A percentile compares a stretch with the other conserved stretches of the same genome.
These are phyloP conservation scores for Orobanche coerulescens DNA, from an alignment of 257 asterid genomes.

Conservation along the genomic window DNA sequence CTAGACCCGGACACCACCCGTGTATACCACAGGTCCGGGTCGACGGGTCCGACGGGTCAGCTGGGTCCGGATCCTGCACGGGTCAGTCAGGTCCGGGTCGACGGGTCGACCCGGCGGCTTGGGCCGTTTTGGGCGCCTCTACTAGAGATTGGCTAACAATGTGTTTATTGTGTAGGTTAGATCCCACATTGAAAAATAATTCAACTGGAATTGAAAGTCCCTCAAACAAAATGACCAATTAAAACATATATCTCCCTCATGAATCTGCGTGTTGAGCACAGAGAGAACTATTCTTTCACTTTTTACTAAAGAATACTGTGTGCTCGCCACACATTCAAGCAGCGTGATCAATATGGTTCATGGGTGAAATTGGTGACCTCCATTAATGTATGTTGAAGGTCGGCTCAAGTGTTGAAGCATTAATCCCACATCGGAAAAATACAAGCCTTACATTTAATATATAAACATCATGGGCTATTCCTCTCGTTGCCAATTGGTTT, in stretches of 20 bases:
- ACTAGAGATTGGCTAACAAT: no score
- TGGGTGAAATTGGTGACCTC: no score
- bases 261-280: neutral
- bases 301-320: conserved; percentile 11
- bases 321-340: neutral
- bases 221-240: neutral
- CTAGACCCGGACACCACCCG: no score
- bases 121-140: neutral
- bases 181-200: neutral
- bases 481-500: neutral
- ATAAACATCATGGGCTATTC: neutral
- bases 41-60: no score
- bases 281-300: neutral
- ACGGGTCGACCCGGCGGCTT: no score
- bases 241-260: neutral
- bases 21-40: no score
- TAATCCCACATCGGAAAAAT: neutral
- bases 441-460: neutral
- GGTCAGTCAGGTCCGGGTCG: no score
- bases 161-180: no score
- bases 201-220: no score
- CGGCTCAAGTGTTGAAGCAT: no score
- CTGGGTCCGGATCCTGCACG: no score
- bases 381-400: no score
- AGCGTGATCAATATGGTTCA: neutral